phyloP scores from a whole-genome alignment of 75 land plant species.

The Pinus tabuliformis region DNA sequence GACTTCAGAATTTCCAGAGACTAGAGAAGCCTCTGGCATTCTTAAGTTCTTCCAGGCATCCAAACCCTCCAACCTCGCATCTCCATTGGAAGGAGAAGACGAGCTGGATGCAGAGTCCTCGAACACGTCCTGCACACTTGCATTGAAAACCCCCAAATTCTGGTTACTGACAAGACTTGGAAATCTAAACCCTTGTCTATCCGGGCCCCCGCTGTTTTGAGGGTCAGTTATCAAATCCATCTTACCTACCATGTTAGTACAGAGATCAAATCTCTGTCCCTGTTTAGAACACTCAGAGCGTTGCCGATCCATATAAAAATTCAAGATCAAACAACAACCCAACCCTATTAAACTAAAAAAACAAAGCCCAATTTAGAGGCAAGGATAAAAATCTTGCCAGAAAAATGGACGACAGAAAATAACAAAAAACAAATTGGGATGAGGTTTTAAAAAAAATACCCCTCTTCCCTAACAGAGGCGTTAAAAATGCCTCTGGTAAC shows the following conservation, averaged over 20 bases:
- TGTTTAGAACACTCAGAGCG: neutral
- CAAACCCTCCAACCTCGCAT: neutral
- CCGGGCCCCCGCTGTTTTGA: constrained; percentile 10
- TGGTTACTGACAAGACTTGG: no score
- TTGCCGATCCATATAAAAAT: constrained; percentile 26
- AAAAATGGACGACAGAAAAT: neutral
- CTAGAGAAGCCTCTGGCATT: neutral
- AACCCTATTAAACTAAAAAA: neutral
- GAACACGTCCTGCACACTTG: constrained; percentile 23
- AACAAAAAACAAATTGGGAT: neutral
- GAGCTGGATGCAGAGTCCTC: constrained; percentile 8
- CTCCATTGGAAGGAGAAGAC: neutral
- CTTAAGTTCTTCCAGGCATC: neutral
- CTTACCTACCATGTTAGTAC: constrained; percentile 31
- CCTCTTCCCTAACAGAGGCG: constrained; percentile 10
- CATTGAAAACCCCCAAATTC: constrained; percentile 38
- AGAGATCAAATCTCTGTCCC: neutral
- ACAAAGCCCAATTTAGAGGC: neutral
- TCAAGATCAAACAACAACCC: constrained; percentile 20
- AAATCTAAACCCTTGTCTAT: neutral
- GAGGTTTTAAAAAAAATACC: constrained; percentile 12
- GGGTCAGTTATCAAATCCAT: constrained; percentile 33
- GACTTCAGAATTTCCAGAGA: constrained; percentile 1
- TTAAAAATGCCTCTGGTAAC: neutral
- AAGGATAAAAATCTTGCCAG: neutral